phyloP scores from a whole-genome alignment of 2,329 filamentous ascomycete species.

The Coniosporium tulheliwenetii region DNA sequence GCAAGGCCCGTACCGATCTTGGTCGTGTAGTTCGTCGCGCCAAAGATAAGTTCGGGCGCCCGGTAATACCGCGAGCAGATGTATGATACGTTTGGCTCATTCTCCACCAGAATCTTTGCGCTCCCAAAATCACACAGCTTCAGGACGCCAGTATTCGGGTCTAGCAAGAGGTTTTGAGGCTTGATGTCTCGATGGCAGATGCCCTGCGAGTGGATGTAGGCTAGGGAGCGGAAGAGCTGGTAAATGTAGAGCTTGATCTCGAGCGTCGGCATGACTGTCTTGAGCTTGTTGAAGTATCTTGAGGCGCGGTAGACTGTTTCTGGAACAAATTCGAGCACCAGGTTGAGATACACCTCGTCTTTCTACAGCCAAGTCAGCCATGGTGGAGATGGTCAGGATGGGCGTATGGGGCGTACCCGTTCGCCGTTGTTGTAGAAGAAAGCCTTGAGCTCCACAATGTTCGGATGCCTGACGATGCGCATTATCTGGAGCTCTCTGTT shows the following conservation, averaged over 20 bases:
- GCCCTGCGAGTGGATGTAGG: conserved; percentile 97
- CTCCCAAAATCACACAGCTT: conserved; percentile 99
- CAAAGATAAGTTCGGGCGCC: conserved; percentile 94
- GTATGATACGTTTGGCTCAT: conserved; percentile 98
- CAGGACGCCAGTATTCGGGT: conserved; percentile 77
- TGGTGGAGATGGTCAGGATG: conserved; percentile 3
- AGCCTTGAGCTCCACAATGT: conserved; percentile 96
- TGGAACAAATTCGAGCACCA: conserved; percentile 94
- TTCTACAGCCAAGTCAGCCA: conserved; percentile 24
- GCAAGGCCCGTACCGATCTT: conserved; percentile 70
- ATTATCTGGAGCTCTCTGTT: conserved; percentile 99
- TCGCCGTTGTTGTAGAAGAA: conserved; percentile 99
- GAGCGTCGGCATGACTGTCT: conserved; percentile 97
- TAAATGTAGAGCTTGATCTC: conserved; percentile 99
- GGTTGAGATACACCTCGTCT: conserved; percentile 96
- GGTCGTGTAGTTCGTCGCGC: conserved; percentile 97
- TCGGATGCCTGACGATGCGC: conserved; percentile 96
- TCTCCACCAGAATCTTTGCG: conserved; percentile 95
- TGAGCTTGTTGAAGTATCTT: conserved; percentile 99
- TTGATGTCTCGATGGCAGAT: conserved; percentile 99
- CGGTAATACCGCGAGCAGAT: conserved; percentile 99
- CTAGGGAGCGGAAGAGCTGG: conserved; percentile 93
- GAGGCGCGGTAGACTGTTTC: conserved; percentile 98
- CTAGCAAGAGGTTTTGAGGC: conserved; percentile 89
- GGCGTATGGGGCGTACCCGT: conserved; percentile 47